Evolutionary conservation across 331 rosid genomes (phyloP).

Genomic region (Malus hybrid): DNA sequence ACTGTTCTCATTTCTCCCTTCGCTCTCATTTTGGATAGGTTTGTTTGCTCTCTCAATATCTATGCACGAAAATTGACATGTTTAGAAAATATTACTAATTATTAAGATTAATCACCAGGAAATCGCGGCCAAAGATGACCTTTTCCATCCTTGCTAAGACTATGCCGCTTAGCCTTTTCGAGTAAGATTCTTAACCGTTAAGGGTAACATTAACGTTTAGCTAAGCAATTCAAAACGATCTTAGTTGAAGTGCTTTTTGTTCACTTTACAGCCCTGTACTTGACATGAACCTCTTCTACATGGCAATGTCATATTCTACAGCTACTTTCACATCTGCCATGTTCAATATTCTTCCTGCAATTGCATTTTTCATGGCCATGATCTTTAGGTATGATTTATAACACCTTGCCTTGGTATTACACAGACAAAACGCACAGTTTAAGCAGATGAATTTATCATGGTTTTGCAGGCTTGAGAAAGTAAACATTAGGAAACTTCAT

Average conservation of each 20-base stretch:
- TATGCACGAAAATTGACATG: not conserved
- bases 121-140: slow-evolving; percentile 21
- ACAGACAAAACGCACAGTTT: not conserved
- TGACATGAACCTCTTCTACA: slow-evolving; percentile 20
- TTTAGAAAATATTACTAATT: not conserved
- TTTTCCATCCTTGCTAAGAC: not conserved
- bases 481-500: slow-evolving; percentile 10
- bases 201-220: not conserved
- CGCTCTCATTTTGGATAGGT: slow-evolving; percentile 25
- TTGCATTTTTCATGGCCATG: slow-evolving; percentile 24
- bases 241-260: not conserved
- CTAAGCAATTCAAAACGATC: not conserved
- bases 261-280: slow-evolving; percentile 20
- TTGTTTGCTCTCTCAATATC: not conserved
- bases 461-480: slow-evolving; percentile 30
- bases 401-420: not conserved
- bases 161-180: not conserved
- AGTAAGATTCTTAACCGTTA: slow-evolving; percentile 5
- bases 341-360: slow-evolving; percentile 18
- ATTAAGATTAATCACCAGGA: slow-evolving; percentile 1
- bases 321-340: slow-evolving; percentile 25
- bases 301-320: slow-evolving; percentile 12
- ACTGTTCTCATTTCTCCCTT: slow-evolving; percentile 16
- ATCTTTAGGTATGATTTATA: slow-evolving; percentile 7
- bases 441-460: not conserved